phyloP scores from a whole-genome alignment of 768 basidiomycete species.

The Neoboletus subvelutipes region DNA sequence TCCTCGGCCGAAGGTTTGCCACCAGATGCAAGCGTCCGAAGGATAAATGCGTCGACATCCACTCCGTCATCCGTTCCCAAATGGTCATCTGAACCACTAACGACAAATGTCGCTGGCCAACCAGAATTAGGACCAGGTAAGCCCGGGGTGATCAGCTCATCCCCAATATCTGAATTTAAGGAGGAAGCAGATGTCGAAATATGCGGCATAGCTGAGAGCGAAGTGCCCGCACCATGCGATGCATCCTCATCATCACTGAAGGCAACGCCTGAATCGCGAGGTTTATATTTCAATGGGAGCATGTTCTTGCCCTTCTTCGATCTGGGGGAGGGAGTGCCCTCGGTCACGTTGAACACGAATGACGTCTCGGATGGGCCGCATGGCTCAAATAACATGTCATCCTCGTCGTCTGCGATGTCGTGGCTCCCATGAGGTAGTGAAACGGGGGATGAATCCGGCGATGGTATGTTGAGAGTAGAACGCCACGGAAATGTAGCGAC shows the following conservation, averaged over 20 bases:
- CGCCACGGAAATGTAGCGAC: constrained; percentile 36
- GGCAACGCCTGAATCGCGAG: constrained; percentile 65
- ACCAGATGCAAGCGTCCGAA: constrained; percentile 61
- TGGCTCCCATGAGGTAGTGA: constrained; percentile 30
- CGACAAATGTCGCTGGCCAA: constrained; percentile 54
- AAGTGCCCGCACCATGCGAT: constrained; percentile 13
- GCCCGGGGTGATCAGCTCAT: constrained; percentile 71
- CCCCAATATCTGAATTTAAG: constrained; percentile 53
- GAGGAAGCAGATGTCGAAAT: constrained; percentile 66
- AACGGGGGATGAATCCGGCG: constrained; percentile 52
- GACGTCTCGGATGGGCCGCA: constrained; percentile 47
- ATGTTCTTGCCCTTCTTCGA: constrained; percentile 33
- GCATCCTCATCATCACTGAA: constrained; percentile 59
- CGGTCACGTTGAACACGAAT: constrained; percentile 55
- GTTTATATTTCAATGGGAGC: constrained; percentile 67
- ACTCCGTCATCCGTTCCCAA: constrained; percentile 28
- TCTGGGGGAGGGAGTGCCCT: constrained; percentile 57
- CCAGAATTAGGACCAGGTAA: constrained; percentile 53
- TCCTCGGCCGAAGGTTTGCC: constrained; percentile 45
- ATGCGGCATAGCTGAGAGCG: constrained; percentile 45
- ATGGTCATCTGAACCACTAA: constrained; percentile 43
- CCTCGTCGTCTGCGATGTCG: constrained; percentile 42
- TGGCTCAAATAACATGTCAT: constrained; percentile 55
- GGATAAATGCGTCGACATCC: constrained; percentile 70
- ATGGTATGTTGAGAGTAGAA: constrained; percentile 38